phyloP scores from a whole-genome alignment of 768 basidiomycete genomes.

The Boletus rubroflammeus region DNA sequence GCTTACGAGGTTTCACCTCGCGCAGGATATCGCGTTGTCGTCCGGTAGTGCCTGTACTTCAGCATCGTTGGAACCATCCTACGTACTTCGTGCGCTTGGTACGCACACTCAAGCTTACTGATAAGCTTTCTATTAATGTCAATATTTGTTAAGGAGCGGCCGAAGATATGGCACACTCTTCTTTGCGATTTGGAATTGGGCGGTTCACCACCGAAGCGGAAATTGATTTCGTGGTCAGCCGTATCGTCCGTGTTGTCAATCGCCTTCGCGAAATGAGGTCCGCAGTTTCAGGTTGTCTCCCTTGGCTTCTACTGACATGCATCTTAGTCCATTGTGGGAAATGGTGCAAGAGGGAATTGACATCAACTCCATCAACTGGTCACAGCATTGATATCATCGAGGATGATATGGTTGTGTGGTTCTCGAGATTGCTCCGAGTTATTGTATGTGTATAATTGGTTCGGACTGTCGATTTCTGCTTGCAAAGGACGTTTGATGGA shows the following conservation, averaged over 20 bases:
- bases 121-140: background rate
- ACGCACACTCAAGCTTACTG: slow-evolving; percentile 14
- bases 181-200: slow-evolving; percentile 94
- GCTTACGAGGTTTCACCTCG: background rate
- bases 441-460: slow-evolving; percentile 14
- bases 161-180: slow-evolving; percentile 99
- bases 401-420: background rate
- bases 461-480: background rate
- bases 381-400: slow-evolving; percentile 45
- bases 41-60: slow-evolving; percentile 99
- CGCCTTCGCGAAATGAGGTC: slow-evolving; percentile 92
- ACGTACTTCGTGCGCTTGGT: slow-evolving; percentile 95
- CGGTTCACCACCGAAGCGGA: slow-evolving; percentile 98
- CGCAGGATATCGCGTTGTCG: slow-evolving; percentile 90
- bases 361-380: slow-evolving; percentile 93
- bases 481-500: background rate
- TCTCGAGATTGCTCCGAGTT: slow-evolving; percentile 9
- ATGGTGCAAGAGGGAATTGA: slow-evolving; percentile 99
- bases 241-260: slow-evolving; percentile 84
- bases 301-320: slow-evolving; percentile 8
- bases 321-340: slow-evolving; percentile 87
- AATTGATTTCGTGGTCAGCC: slow-evolving; percentile 88
- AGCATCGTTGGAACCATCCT: slow-evolving; percentile 96
- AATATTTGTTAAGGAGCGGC: slow-evolving; percentile 61
- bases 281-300: slow-evolving; percentile 16